Evolutionary conservation across 2,329 filamentous ascomycete genomes (phyloP).

Genomic region (Diplocarpon rosae): DNA sequence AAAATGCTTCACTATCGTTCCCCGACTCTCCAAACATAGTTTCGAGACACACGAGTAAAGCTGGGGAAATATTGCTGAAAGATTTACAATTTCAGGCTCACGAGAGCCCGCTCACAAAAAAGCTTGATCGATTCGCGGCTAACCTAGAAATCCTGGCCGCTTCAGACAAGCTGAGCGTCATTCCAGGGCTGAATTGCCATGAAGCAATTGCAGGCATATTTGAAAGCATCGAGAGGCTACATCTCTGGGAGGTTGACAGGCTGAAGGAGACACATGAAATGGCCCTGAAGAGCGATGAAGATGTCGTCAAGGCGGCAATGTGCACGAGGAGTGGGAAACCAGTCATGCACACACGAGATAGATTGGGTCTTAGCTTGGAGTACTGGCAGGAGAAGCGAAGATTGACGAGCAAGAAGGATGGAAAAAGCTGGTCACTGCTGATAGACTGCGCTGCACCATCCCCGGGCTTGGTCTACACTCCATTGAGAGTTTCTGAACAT

Average conservation of each 20-base stretch:
- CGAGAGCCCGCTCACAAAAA: conserved; percentile 58
- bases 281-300: conserved; percentile 35
- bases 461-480: conserved; percentile 36
- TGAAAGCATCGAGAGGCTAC: conserved; percentile 56
- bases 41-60: conserved; percentile 47
- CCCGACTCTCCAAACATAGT: conserved; percentile 48
- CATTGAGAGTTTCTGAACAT: conserved; percentile 58
- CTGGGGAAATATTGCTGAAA: conserved; percentile 52
- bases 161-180: conserved; percentile 61
- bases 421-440: conserved; percentile 52
- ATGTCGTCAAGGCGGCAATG: conserved; percentile 31
- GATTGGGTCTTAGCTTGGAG: conserved; percentile 59
- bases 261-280: conserved; percentile 39
- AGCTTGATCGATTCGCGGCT: conserved; percentile 55
- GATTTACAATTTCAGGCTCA: conserved; percentile 49
- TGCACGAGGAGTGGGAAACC: conserved; percentile 62
- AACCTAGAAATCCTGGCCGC: conserved; percentile 61
- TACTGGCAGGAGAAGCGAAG: conserved; percentile 63
- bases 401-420: conserved; percentile 28
- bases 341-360: conserved; percentile 55
- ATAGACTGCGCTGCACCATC: conserved; percentile 50
- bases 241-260: conserved; percentile 56
- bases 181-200: conserved; percentile 61
- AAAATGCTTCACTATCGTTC: conserved; percentile 51
- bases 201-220: conserved; percentile 67